A percentile compares a stretch with the other conserved stretches of the same genome.
phyloP scores from a whole-genome alignment of 2,329 filamentous ascomycete species.

The Phialocephala sp. region DNA sequence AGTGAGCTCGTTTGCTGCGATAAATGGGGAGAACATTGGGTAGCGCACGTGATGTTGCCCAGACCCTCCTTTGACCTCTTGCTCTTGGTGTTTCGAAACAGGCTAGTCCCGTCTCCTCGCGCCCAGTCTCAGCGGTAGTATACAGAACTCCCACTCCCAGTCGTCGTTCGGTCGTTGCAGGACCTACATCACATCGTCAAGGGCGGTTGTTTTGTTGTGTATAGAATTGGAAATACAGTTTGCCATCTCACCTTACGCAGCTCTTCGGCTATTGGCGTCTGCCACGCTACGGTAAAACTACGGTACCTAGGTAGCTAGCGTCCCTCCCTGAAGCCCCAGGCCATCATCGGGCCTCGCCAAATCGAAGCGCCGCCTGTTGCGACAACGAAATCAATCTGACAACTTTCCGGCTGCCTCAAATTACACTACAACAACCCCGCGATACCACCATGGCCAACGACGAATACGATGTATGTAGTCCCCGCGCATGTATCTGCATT shows the following conservation, averaged over 20 bases:
- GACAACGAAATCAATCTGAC: constrained; percentile 13
- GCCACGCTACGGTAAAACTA: not conserved
- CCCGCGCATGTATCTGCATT: constrained; percentile 37
- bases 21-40: not conserved
- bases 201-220: not conserved
- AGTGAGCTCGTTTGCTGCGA: not conserved
- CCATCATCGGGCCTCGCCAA: not conserved
- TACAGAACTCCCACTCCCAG: not conserved
- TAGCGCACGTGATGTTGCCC: constrained; percentile 12
- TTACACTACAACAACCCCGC: constrained; percentile 18
- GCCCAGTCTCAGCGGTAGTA: not conserved
- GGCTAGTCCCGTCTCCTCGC: not conserved
- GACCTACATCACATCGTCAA: not conserved
- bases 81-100: constrained; percentile 14
- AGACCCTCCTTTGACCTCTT: constrained; percentile 17
- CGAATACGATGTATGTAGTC: constrained; percentile 92
- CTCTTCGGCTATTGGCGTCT: not conserved
- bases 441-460: constrained; percentile 90
- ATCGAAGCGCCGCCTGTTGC: constrained; percentile 6
- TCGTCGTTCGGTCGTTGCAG: not conserved
- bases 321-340: not conserved
- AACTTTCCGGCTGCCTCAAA: constrained; percentile 8
- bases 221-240: not conserved
- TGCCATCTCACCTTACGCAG: not conserved
- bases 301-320: too few relatives aligned